A percentile compares a stretch with the other conserved stretches of the same genome.
These are phyloP conservation scores for Epithele typhae DNA, from an alignment of 768 basidiomycete genomes.

Conservation along the genomic window DNA sequence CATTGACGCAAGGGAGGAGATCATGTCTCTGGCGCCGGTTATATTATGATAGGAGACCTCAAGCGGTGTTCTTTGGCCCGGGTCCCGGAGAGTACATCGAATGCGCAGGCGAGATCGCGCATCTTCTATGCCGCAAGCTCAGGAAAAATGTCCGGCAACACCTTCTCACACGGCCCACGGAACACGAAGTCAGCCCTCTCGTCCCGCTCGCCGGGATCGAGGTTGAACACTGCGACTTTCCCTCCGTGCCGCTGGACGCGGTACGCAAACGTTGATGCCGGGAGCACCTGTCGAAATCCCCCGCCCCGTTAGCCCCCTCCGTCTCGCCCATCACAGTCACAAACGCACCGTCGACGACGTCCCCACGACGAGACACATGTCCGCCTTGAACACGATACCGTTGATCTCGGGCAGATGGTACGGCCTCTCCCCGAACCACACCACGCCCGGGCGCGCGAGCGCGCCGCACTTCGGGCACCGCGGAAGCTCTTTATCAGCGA, in stretches of 20 bases:
- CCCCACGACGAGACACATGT: conserved; percentile 32
- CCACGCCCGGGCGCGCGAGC: conserved; percentile 26
- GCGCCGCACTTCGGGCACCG: conserved; percentile 23
- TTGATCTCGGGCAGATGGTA: conserved; percentile 24
- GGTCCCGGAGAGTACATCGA: too few species aligned
- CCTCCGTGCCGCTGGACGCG: conserved; percentile 26
- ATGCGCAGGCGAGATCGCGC: too few species aligned
- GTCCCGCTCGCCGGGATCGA: conserved; percentile 31
- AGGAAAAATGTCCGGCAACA: not conserved
- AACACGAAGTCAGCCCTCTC: conserved; percentile 45
- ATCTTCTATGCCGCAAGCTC: too few species aligned
- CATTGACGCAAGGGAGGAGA: too few species aligned
- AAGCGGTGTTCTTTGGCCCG: too few species aligned
- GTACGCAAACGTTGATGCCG: conserved; percentile 26
- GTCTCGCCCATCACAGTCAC: too few species aligned
- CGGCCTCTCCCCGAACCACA: conserved; percentile 36
- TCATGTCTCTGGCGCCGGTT: too few species aligned
- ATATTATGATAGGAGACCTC: too few species aligned
- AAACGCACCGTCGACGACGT: conserved; percentile 32
- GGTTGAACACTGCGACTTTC: conserved; percentile 33
- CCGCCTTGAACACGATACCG: conserved; percentile 15
- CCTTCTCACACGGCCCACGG: conserved; percentile 40
- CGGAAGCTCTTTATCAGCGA: conserved; percentile 24
- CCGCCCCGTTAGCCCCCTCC: too few species aligned
- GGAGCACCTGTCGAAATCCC: conserved; percentile 24